These are phyloP conservation scores for Rhizopus sp. DNA, from an alignment of 371 early-diverging fungal species.

Conservation along the genomic window DNA sequence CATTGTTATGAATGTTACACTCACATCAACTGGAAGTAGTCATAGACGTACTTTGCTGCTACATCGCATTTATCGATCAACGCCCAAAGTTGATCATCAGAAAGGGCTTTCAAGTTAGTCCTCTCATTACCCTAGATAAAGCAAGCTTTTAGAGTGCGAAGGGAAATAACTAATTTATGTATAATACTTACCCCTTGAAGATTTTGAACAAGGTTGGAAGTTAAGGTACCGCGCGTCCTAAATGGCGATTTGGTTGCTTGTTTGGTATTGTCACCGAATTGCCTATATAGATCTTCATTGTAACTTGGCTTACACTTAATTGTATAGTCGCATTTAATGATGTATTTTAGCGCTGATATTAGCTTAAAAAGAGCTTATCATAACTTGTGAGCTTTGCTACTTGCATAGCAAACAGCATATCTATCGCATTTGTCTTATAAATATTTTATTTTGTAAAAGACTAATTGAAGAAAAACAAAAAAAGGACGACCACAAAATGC, in stretches of 20 bases:
- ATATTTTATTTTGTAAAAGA: too few relatives aligned
- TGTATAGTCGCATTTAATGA: neutral
- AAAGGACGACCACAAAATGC: too few relatives aligned
- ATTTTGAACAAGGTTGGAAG: neutral
- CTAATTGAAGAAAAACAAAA: too few relatives aligned
- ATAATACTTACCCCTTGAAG: neutral
- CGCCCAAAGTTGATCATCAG: neutral
- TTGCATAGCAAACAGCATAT: too few relatives aligned
- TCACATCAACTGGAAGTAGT: neutral
- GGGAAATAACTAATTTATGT: neutral
- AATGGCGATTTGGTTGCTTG: neutral
- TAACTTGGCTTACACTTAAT: slow-evolving; percentile 1
- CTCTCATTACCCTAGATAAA: neutral
- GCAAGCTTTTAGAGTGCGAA: neutral
- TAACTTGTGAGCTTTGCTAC: too few relatives aligned
- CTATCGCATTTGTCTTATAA: too few relatives aligned
- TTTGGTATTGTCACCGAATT: neutral
- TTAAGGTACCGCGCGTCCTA: neutral
- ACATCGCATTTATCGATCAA: neutral
- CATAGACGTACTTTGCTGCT: neutral
- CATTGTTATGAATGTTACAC: neutral
- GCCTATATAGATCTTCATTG: neutral
- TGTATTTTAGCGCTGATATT: too few relatives aligned
- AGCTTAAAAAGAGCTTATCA: too few relatives aligned
- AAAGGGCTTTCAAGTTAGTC: neutral